Base-by-base conservation (phyloP, 2,329 filamentous ascomycete species). In the Annulohypoxylon truncatum region DNA sequence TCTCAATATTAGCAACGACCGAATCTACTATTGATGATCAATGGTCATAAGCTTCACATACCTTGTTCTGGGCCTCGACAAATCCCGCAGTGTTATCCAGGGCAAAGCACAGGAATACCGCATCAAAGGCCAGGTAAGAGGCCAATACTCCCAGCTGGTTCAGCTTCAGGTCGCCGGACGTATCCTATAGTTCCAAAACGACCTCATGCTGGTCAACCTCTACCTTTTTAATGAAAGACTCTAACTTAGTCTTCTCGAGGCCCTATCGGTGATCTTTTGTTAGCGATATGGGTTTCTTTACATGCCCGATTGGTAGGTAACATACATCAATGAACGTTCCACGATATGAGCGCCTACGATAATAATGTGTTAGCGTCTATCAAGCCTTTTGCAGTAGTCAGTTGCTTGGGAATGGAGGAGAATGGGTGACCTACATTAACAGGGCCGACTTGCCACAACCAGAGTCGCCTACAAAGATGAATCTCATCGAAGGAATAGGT, bases 101-200 rank as follows among this genome's bases (percentile, higher is more conserved):
- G 50, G 72, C 73, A 55, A 78, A 79, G 69, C 80, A 82, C 42
- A 81, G 74, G 54, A 81, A 75, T 3, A 78, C 75, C 1, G 75
- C 79, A 24, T 81, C 77, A 75, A 75, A 78, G 4, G 58, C 59
- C 1, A 77, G 62, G 54, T 78, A 78, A 22, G 68, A 74, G n/a
- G n/a, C n/a, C 10, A 77, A 70, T 1, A 70, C 64, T 13, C 61
- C 35, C 5, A 78, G 74, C 38, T 77, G 76, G 53, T 77, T 70
- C 31, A 73, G 40, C 5, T 61, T 28, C 33, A 73, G 28, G 20
- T 73, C 64, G 15, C 76, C 76, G 2, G 72, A 70, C 1, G 73
- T 77, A 28, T 78, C 76, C 76, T 75, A 77, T 12, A 78, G 50
- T 50, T 78, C 76, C 24, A 77, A 56, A 13, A 77, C 72, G n/a